Percentiles rank a stretch among this genome's conserved stretches.
Conservation (phyloP, 192 early-diverging fungal species). For the Coemansia guatemalensis region DNA sequence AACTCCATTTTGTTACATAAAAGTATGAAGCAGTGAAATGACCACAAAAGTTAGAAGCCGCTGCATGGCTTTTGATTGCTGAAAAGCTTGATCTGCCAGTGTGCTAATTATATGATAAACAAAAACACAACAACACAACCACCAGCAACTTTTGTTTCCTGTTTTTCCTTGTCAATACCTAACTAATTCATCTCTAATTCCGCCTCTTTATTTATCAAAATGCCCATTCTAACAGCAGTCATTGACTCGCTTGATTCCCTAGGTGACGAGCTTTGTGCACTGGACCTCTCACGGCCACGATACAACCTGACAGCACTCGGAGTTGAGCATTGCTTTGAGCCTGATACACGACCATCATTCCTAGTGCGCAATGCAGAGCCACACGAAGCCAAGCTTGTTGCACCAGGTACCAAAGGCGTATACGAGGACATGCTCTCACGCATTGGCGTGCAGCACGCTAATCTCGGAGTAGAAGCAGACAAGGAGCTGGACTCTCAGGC, state of each 20-base stretch:
- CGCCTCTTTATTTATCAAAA: neutral
- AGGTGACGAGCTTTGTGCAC: slow-evolving; percentile 42
- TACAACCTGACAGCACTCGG: slow-evolving; percentile 42
- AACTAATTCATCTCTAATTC: neutral
- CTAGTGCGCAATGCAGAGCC: slow-evolving; percentile 43
- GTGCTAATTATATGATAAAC: neutral
- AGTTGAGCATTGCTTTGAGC: slow-evolving; percentile 43
- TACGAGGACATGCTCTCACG: slow-evolving; percentile 55
- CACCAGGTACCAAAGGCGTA: slow-evolving; percentile 51
- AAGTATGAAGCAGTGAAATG: too few relatives aligned
- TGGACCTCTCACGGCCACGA: slow-evolving; percentile 42
- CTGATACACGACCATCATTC: slow-evolving; percentile 37
- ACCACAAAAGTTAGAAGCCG: too few relatives aligned
- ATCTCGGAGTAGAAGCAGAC: slow-evolving; percentile 33
- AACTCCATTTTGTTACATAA: too few relatives aligned
- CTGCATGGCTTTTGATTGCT: too few relatives aligned
- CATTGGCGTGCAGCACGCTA: slow-evolving; percentile 51
- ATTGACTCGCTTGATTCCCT: slow-evolving; percentile 38
- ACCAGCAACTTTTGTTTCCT: neutral
- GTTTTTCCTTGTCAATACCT: neutral
- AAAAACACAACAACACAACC: neutral
- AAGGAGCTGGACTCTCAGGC: slow-evolving; percentile 47
- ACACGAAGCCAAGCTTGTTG: slow-evolving; percentile 51
- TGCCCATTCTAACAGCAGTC: slow-evolving; percentile 38
- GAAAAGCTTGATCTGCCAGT: neutral